Percentiles rank a stretch among this genome's conserved stretches.
Conservation (phyloP, 2,329 filamentous ascomycete genomes). For the Colletotrichum theobromicola region DNA sequence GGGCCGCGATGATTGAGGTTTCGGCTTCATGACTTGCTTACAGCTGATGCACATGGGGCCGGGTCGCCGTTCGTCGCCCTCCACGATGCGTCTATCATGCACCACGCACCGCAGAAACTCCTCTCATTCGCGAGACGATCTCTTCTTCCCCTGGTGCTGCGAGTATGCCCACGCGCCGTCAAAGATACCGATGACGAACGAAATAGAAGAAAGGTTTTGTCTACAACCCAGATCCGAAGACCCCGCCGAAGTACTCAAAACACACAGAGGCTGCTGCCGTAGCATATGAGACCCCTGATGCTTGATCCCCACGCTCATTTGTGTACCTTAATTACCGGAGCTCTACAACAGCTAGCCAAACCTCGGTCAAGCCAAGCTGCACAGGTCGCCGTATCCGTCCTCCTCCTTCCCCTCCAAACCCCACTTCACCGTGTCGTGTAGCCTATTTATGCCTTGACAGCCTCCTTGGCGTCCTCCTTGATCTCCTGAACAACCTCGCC, state of each 20-base stretch:
- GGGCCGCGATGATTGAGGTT: background rate
- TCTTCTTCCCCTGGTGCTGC: background rate
- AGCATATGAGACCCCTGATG: background rate
- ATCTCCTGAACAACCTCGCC: constrained; percentile 40
- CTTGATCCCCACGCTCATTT: background rate
- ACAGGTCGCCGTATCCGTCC: background rate
- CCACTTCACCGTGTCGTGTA: background rate
- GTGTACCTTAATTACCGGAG: background rate
- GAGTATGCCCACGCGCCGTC: background rate
- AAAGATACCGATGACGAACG: background rate
- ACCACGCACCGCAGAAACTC: background rate
- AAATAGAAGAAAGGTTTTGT: background rate
- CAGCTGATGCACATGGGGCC: fast-evolving
- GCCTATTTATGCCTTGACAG: constrained; percentile 7
- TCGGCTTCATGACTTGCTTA: background rate
- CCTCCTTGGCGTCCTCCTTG: constrained; percentile 42
- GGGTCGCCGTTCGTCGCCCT: background rate
- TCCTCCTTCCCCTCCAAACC: background rate
- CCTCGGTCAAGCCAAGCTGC: background rate
- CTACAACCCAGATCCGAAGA: background rate
- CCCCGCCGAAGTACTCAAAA: background rate
- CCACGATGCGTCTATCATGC: background rate
- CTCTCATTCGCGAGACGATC: background rate
- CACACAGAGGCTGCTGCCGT: background rate
- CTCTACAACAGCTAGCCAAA: background rate